These are phyloP conservation scores for Oldenlandia corymbosa DNA, from an alignment of 257 asterid species.

Conservation along the genomic window DNA sequence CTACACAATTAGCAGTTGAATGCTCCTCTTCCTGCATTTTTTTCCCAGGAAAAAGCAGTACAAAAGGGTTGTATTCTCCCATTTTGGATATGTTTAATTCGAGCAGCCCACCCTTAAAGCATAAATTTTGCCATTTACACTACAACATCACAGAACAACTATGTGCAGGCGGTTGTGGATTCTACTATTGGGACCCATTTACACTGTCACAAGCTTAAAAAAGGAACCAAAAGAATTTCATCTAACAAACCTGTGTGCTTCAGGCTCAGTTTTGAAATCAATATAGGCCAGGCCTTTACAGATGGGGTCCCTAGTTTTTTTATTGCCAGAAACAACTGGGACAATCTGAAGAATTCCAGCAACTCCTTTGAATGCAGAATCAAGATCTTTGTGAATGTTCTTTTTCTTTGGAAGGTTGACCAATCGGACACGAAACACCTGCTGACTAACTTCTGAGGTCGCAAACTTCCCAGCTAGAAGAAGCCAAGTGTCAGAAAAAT, in stretches of 20 bases:
- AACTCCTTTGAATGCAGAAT: slow-evolving; percentile 57
- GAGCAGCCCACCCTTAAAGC: not conserved
- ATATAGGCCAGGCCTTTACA: slow-evolving; percentile 86
- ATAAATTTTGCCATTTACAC: not conserved
- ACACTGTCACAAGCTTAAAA: not conserved
- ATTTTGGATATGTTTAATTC: no score
- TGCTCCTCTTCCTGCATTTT: not conserved
- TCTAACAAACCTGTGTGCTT: slow-evolving; percentile 54
- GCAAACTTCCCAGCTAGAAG: slow-evolving; percentile 18
- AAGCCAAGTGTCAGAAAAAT: not conserved
- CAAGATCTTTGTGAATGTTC: slow-evolving; percentile 73
- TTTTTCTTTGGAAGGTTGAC: slow-evolving; percentile 90
- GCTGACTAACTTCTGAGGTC: slow-evolving; percentile 27
- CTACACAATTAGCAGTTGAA: not conserved
- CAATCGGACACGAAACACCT: slow-evolving; percentile 68
- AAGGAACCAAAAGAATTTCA: not conserved
- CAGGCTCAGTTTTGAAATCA: slow-evolving; percentile 54
- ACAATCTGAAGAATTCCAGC: slow-evolving; percentile 60
- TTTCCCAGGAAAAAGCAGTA: not conserved
- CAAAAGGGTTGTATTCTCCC: not conserved
- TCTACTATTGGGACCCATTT: no score
- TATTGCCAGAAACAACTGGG: slow-evolving; percentile 80
- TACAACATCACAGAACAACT: no score
- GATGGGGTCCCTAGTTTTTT: slow-evolving; percentile 82
- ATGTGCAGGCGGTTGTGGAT: no score